These are phyloP conservation scores for Multifurca ochricompacta DNA, from an alignment of 768 basidiomycete genomes.

Conservation along the genomic window DNA sequence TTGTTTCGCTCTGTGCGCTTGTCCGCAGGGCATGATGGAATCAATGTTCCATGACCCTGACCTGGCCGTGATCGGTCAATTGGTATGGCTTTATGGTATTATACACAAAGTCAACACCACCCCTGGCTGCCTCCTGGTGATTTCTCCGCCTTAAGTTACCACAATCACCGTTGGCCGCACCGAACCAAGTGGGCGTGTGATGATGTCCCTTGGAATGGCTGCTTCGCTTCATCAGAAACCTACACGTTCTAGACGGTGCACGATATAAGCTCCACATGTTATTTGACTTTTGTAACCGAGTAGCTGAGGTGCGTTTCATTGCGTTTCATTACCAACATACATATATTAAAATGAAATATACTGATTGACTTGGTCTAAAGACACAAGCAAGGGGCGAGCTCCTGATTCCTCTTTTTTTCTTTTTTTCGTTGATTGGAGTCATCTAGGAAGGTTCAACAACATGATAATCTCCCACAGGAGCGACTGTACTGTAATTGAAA, in stretches of 20 bases:
- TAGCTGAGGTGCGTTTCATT: not conserved
- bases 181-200: not conserved
- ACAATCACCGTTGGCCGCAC: not conserved
- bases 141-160: not conserved
- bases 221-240: not conserved
- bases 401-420: not conserved
- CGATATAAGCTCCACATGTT: not conserved
- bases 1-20: not conserved
- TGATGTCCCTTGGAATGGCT: not conserved
- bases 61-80: not conserved
- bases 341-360: too few relatives aligned
- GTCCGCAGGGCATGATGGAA: not conserved
- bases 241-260: not conserved
- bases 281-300: not conserved
- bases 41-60: not conserved
- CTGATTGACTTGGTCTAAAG: too few relatives aligned
- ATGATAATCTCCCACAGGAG: not conserved
- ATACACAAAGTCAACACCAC: too few relatives aligned
- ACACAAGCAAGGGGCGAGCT: not conserved
- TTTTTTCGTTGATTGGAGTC: not conserved
- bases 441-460: not conserved
- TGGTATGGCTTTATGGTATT: not conserved
- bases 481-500: not conserved
- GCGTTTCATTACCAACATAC: too few relatives aligned
- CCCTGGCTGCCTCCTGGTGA: not conserved